These are phyloP conservation scores for Gamsiella multidivaricata DNA, from an alignment of 192 early-diverging fungal species.

Conservation along the genomic window DNA sequence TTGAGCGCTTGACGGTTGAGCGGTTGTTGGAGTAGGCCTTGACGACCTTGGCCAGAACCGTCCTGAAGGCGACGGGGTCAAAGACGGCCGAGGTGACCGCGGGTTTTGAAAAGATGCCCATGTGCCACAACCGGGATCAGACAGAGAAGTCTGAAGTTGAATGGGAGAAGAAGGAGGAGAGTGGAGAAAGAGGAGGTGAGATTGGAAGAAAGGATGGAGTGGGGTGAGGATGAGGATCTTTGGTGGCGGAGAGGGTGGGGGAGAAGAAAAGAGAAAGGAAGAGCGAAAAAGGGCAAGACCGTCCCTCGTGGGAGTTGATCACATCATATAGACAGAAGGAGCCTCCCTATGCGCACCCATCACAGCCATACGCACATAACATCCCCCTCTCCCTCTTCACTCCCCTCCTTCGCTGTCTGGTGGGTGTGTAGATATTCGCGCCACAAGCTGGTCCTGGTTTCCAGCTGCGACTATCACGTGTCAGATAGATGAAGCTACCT, in stretches of 20 bases:
- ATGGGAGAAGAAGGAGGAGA: not conserved
- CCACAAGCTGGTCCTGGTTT: not conserved
- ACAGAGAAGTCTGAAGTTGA: not conserved
- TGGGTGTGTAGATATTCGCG: not conserved
- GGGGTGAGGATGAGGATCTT: not conserved
- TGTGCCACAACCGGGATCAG: not conserved
- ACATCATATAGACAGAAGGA: too few relatives aligned
- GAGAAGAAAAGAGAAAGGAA: not conserved
- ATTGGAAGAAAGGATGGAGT: not conserved
- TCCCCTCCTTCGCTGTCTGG: too few relatives aligned
- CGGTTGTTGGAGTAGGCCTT: constrained; percentile 53
- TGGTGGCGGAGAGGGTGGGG: constrained; percentile 1
- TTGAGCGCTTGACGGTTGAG: constrained; percentile 51
- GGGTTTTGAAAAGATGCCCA: constrained; percentile 54
- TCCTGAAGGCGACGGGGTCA: constrained; percentile 48
- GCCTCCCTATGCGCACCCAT: too few relatives aligned
- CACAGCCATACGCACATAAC: too few relatives aligned
- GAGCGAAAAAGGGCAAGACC: constrained; percentile 1
- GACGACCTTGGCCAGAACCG: constrained; percentile 43
- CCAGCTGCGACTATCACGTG: constrained; percentile 25
- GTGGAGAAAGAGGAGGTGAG: not conserved
- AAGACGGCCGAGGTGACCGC: constrained; percentile 31
- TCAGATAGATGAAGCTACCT: not conserved
- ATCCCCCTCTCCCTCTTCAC: too few relatives aligned
- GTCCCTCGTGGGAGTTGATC: not conserved